Percentiles rank a stretch among this genome's conserved stretches.
phyloP scores from a whole-genome alignment of 495 filamentous ascomycete genomes.

The Pyrenopolyporus hunteri region DNA sequence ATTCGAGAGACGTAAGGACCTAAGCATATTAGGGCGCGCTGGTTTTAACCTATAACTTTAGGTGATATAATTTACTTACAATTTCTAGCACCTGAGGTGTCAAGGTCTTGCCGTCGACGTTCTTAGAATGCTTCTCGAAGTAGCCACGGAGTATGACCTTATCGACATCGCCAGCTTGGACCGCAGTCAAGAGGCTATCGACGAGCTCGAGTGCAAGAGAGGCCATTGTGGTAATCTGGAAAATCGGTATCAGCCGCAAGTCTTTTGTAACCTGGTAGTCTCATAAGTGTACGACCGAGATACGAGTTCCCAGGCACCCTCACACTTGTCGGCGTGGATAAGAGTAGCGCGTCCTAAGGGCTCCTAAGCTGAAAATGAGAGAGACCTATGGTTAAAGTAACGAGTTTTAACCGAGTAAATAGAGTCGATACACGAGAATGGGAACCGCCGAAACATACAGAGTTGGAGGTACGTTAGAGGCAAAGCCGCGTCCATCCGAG shows the following conservation, averaged over 20 bases:
- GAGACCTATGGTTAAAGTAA: too few relatives aligned
- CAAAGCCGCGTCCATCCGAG: too few relatives aligned
- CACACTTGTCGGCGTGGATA: too few relatives aligned
- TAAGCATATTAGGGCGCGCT: background rate
- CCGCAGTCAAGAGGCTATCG: background rate
- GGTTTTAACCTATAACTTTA: background rate
- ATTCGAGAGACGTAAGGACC: background rate
- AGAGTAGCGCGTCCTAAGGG: too few relatives aligned
- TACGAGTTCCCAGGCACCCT: too few relatives aligned
- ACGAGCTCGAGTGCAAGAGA: background rate
- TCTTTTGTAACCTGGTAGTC: background rate
- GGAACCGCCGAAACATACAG: too few relatives aligned
- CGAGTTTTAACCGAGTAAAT: too few relatives aligned
- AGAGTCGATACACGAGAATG: too few relatives aligned
- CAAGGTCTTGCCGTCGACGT: background rate
- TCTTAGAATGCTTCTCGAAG: background rate
- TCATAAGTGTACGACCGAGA: background rate
- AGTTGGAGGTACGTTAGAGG: too few relatives aligned
- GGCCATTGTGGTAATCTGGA: conserved; percentile 1
- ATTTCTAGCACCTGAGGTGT: background rate
- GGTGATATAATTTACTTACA: conserved; percentile 5
- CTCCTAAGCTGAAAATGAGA: too few relatives aligned
- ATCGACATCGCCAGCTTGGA: background rate
- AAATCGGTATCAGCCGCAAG: background rate
- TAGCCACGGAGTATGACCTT: background rate